Conservation (phyloP, 2,329 filamentous ascomycete genomes). For the Pseudocercospora vitis region DNA sequence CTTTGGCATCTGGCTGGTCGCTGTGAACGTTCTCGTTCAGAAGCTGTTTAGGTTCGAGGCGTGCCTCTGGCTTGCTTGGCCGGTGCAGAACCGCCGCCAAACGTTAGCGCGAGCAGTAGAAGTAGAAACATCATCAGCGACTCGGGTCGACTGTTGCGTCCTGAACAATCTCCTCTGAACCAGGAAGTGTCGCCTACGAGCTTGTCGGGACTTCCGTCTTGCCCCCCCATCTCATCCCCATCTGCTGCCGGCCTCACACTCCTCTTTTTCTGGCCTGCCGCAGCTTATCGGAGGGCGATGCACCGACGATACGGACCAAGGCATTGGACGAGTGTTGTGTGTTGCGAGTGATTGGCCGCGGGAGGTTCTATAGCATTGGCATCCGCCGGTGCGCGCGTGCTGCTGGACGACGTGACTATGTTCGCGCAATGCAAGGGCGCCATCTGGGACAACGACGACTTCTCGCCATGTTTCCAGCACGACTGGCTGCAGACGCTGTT, state of each 20-base stretch:
- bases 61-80: too few relatives aligned
- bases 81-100: too few relatives aligned
- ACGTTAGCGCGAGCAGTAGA: too few relatives aligned
- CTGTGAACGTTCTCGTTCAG: too few relatives aligned
- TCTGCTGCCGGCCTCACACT: neutral
- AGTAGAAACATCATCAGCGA: too few relatives aligned
- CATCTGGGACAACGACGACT: constrained; percentile 62
- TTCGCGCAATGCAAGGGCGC: constrained; percentile 58
- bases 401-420: constrained; percentile 31
- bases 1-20: too few relatives aligned
- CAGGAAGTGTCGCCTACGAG: neutral
- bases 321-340: neutral
- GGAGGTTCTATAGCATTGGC: neutral
- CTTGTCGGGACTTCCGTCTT: neutral
- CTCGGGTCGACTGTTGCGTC: neutral
- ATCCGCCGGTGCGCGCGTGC: constrained; percentile 1
- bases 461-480: constrained; percentile 61
- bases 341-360: constrained; percentile 4
- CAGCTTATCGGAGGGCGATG: constrained; percentile 7
- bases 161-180: neutral
- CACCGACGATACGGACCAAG: constrained; percentile 10
- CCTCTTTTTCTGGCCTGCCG: neutral
- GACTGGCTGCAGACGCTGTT: constrained; percentile 79
- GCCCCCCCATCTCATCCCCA: neutral
- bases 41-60: too few relatives aligned